Percentiles rank a stretch among this genome's conserved stretches.
Conservation (phyloP, 345 rosid genomes). For the Ceriops tagal region DNA sequence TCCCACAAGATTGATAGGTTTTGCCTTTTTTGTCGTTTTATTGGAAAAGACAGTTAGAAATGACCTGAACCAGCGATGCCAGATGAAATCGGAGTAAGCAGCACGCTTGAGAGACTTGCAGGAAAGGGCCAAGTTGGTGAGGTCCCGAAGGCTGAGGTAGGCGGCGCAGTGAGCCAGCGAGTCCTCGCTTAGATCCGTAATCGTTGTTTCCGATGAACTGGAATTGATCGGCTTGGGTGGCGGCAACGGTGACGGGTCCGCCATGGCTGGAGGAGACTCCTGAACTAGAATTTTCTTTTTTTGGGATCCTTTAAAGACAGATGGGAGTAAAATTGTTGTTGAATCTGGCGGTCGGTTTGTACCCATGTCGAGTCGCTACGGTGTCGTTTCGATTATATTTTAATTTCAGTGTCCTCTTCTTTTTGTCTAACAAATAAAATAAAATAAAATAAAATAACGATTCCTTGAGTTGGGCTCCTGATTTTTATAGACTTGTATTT, state of each 20-base stretch:
- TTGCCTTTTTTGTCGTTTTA: not conserved
- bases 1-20: not conserved
- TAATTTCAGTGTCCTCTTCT: too few species aligned
- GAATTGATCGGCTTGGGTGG: not conserved
- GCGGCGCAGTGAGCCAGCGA: slow-evolving; percentile 46
- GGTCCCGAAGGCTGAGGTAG: slow-evolving; percentile 40
- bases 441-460: too few species aligned
- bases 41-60: not conserved
- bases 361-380: too few species aligned
- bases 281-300: too few species aligned
- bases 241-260: slow-evolving; percentile 11
- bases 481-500: too few species aligned
- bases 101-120: slow-evolving; percentile 42
- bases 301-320: too few species aligned
- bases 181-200: slow-evolving; percentile 49
- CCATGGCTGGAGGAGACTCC: slow-evolving; percentile 13
- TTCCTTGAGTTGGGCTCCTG: too few species aligned
- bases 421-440: too few species aligned
- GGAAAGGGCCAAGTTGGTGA: slow-evolving; percentile 47
- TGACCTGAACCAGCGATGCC: slow-evolving; percentile 49
- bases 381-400: too few species aligned
- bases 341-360: too few species aligned
- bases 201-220: slow-evolving; percentile 15
- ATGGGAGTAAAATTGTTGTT: too few species aligned
- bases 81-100: slow-evolving; percentile 50